phyloP scores from a whole-genome alignment of 2,329 filamentous ascomycete species.

The Aspergillus neoniger region DNA sequence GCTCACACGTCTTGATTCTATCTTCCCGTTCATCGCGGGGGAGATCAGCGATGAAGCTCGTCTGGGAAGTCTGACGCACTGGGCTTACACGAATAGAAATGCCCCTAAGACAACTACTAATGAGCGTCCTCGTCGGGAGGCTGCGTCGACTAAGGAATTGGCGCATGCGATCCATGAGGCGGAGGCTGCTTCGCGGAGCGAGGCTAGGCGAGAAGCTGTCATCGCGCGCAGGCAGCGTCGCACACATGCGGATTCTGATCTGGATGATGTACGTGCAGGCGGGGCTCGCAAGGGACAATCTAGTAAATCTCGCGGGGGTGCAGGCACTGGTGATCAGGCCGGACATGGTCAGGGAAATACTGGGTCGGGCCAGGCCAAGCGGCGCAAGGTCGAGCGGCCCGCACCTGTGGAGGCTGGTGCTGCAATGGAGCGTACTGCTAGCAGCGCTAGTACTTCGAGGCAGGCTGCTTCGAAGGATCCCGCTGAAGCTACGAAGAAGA shows the following conservation, averaged over 20 bases:
- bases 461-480: slow-evolving; percentile 62
- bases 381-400: slow-evolving; percentile 77
- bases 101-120: slow-evolving; percentile 59
- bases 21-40: slow-evolving; percentile 80
- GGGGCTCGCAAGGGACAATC: slow-evolving; percentile 57
- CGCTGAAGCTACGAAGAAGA: slow-evolving; percentile 68
- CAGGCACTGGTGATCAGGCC: slow-evolving; percentile 22
- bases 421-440: slow-evolving; percentile 45
- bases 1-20: slow-evolving; percentile 77
- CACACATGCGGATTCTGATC: slow-evolving; percentile 74
- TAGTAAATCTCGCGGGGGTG: slow-evolving; percentile 52
- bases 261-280: slow-evolving; percentile 63
- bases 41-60: slow-evolving; percentile 96
- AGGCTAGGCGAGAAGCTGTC: slow-evolving; percentile 79
- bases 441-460: slow-evolving; percentile 33
- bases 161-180: slow-evolving; percentile 74
- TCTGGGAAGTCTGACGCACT: slow-evolving; percentile 86
- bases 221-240: slow-evolving; percentile 73
- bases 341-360: slow-evolving; percentile 50
- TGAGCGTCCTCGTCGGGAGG: slow-evolving; percentile 76
- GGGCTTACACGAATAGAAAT: slow-evolving; percentile 87
- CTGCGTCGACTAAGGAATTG: slow-evolving; percentile 69
- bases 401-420: slow-evolving; percentile 35
- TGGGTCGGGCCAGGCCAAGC: slow-evolving; percentile 62
- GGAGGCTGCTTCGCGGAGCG: slow-evolving; percentile 80